Base-by-base conservation (phyloP, 2,329 filamentous ascomycete genomes). In the Phymatotrichopsis omnivora region DNA sequence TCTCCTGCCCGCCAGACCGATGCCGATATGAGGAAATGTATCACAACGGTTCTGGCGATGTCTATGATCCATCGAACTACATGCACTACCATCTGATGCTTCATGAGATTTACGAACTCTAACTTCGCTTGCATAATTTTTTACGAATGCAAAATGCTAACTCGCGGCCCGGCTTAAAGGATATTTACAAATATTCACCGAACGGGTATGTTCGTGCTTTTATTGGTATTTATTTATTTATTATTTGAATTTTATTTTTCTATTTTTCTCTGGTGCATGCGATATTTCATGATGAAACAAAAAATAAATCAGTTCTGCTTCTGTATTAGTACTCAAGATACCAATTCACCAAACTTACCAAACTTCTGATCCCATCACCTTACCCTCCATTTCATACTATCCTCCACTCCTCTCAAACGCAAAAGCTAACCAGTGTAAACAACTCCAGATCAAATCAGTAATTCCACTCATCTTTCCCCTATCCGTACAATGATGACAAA, bases 71-170 rank as follows among this genome's bases (percentile, higher is more conserved):
- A 51, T 49, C 38, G 36, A 51, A 51, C 48, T 48, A 74, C 72
- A 75, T 75, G 72, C 72, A 75, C 66, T 67, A 75, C 72, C 72
- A 72, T 74, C 72, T 75, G 68, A 70, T n/a, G n/a, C n/a, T n/a
- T 53, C 38, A 43, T 40, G 24, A 32, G 23, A 35, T 38, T 41
- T 38, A 33, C n/a, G 33, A 37, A 14, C 11, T 38, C 36, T 36
- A 16, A 33, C 41, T 31, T 33, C 28, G 31, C 27, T 44, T 33
- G 30, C 43, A 23, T 33, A 36, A 16, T 3, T 17, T 36, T 37
- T 12, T 16, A 17, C 27, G 8, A 22, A 36, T 16, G 23, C 16
- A 19, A 12, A 23, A 17, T 23, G 32, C 45, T 46, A 24, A 51
- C 41, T 35, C 8, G 27, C 5, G 5, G 10, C 30, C 30, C 7